These are phyloP conservation scores for Fusarium proliferatum DNA, from an alignment of 2,329 filamentous ascomycete species.

Conservation along the genomic window DNA sequence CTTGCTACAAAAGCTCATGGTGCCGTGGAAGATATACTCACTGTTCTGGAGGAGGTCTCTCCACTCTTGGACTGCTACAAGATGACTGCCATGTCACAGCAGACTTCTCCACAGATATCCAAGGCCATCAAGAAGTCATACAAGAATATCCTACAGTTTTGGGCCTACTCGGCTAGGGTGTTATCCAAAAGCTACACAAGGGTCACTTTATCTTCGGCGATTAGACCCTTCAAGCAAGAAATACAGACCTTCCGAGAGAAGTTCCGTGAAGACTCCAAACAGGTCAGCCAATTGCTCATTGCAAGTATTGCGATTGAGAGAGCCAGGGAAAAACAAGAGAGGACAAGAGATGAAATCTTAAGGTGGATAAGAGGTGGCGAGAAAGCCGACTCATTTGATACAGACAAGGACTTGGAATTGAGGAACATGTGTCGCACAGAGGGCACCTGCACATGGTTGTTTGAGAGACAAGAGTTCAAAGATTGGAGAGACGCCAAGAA, in stretches of 20 bases:
- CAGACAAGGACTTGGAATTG: background rate
- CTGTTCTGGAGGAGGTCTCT: background rate
- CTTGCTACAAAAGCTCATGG: background rate
- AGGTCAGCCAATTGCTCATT: background rate
- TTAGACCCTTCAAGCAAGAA: background rate
- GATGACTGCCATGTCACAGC: background rate
- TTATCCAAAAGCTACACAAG: background rate
- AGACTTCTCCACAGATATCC: background rate
- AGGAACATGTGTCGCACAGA: background rate
- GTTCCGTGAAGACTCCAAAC: background rate
- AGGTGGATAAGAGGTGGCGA: background rate
- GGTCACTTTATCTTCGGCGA: background rate
- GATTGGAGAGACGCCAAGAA: background rate
- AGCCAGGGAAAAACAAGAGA: background rate
- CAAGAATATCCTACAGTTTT: background rate
- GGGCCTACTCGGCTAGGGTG: background rate
- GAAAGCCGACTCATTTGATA: background rate
- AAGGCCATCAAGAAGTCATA: background rate
- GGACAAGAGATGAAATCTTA: background rate
- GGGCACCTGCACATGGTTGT: background rate
- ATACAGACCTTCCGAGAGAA: background rate
- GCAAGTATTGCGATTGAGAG: background rate
- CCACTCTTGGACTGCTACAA: background rate
- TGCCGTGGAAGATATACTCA: background rate
- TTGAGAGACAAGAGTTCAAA: background rate